phyloP scores from a whole-genome alignment of 2,329 filamentous ascomycete genomes.

The Thielaviopsis ethacetica region DNA sequence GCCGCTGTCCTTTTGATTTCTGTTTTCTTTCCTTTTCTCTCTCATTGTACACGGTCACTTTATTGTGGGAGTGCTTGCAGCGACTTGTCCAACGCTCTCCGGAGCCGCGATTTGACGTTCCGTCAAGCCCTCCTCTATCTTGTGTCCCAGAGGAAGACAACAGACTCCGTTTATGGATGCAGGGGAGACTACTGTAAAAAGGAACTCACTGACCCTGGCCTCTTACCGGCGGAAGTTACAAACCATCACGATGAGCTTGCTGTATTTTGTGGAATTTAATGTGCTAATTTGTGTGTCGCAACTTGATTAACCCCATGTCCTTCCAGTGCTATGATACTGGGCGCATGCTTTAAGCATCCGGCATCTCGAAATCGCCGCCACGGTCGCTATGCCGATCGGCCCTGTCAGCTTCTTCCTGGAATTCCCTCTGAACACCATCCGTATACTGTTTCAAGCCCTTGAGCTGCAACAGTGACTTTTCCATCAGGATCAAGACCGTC shows the following conservation, averaged over 20 bases:
- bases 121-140: constrained; percentile 57
- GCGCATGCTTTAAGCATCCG: not conserved
- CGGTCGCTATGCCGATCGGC: not conserved
- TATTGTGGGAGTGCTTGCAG: constrained; percentile 56
- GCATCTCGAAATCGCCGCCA: not conserved
- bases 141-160: constrained; percentile 43
- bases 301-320: not conserved
- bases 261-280: constrained; percentile 15
- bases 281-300: not conserved
- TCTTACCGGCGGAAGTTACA: constrained; percentile 65
- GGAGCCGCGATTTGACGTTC: constrained; percentile 19
- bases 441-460: constrained; percentile 10
- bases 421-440: not conserved
- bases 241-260: not conserved
- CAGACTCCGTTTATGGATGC: constrained; percentile 55
- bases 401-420: not conserved
- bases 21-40: constrained; percentile 26
- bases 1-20: constrained; percentile 13
- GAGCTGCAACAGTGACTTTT: constrained; percentile 8
- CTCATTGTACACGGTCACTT: constrained; percentile 51
- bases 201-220: constrained; percentile 42
- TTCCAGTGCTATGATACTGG: too few relatives aligned
- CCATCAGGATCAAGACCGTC: constrained; percentile 4
- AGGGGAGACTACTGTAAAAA: constrained; percentile 37
- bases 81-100: constrained; percentile 16